Evolutionary conservation across 2,329 filamentous ascomycete species (phyloP).

Genomic region (Phialophora expanda): DNA sequence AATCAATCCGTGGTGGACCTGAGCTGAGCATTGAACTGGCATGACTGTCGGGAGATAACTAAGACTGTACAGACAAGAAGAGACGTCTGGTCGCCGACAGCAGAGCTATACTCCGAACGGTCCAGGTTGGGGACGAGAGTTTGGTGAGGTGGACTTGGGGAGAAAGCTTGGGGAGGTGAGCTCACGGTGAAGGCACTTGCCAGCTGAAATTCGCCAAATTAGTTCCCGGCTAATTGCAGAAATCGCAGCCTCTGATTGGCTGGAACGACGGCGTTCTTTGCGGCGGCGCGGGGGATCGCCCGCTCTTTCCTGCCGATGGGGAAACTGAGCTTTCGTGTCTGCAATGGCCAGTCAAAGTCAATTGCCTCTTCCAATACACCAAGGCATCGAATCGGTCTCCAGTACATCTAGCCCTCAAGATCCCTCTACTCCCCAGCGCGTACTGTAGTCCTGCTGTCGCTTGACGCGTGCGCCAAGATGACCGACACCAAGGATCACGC

Average conservation of each 20-base stretch:
- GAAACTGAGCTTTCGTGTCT: neutral
- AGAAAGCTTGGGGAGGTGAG: no score
- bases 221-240: slow-evolving; percentile 6
- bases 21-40: no score
- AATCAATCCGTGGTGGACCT: no score
- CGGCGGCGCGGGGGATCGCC: neutral
- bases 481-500: slow-evolving; percentile 22
- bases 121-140: no score
- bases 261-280: neutral
- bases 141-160: no score
- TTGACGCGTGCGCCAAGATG: slow-evolving; percentile 6
- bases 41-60: no score
- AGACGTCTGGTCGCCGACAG: no score
- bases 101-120: no score
- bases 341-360: neutral
- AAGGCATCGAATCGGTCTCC: neutral
- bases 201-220: neutral
- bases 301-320: slow-evolving; percentile 3
- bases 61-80: no score
- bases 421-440: neutral
- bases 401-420: neutral
- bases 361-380: neutral
- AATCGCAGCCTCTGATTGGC: neutral
- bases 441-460: neutral
- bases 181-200: neutral